Conservation (phyloP, 176 grass and related monocot genomes). For the Carex pumila region DNA sequence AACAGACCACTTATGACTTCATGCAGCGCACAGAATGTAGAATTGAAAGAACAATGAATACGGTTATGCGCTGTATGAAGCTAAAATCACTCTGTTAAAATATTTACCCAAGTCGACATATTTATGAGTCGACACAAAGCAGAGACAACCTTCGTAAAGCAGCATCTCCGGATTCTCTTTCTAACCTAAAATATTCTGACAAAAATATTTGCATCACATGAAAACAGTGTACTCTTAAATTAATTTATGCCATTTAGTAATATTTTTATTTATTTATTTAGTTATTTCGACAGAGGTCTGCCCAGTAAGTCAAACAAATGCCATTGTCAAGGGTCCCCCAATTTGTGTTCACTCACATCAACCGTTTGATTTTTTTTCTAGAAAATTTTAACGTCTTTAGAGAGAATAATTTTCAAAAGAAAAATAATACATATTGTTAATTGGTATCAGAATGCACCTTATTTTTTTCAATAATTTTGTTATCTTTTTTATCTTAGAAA, state of each 20-base stretch:
- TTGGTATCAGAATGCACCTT: too few relatives aligned
- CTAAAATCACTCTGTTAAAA: too few relatives aligned
- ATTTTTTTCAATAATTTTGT: too few relatives aligned
- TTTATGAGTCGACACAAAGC: background rate
- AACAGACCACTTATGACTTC: too few relatives aligned
- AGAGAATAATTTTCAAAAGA: too few relatives aligned
- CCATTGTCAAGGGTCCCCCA: background rate
- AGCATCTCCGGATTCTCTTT: background rate
- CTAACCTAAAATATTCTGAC: slow-evolving; percentile 1
- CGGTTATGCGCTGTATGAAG: too few relatives aligned
- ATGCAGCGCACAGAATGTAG: too few relatives aligned
- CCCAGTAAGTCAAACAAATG: background rate
- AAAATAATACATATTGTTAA: too few relatives aligned
- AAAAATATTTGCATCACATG: background rate
- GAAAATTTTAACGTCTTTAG: too few relatives aligned
- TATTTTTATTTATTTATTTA: background rate
- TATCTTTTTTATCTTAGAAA: too few relatives aligned
- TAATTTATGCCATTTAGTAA: background rate
- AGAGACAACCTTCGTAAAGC: background rate
- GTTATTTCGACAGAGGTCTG: background rate
- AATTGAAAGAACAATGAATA: too few relatives aligned
- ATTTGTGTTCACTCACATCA: background rate
- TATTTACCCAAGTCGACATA: background rate
- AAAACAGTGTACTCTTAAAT: background rate
- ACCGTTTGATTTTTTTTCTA: background rate